Evolutionary conservation across 192 early-diverging fungal genomes (phyloP), one percentile per base, ranked within the genome.

Genomic region (Podila verticillata): DNA sequence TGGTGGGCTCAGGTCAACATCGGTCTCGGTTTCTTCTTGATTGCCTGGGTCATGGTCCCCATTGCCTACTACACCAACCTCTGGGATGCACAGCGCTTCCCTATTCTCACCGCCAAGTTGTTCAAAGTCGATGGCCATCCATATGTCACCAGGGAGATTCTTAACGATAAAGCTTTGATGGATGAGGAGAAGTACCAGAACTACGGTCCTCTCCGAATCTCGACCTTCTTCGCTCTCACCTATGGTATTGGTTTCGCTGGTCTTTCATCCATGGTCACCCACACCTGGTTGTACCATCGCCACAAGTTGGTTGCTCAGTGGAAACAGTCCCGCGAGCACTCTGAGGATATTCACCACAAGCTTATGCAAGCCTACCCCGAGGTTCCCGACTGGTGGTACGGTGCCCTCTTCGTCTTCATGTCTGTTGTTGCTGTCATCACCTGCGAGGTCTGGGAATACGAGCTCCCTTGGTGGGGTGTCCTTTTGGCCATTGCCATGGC

Each of bases 31-130:
- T 88, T 89, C 66, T 77, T 90, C 44, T 65, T 91, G 1, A 82
- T 90, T 24, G 87, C 89, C 69, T 95, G 93, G 93, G 75, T 93
- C 61, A 77, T 90, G 29, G 88, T 86, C 0, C 94, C 93, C 17
- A 81, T 90, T 20, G 85, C 86, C 5, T 92, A 90, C 73, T 92
- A 90, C 75, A 84, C 65, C 65, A 88, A 92, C 72, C 67, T 86
- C 30, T 91, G 89, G 88, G 85, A 84, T 7, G 73, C 82, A 60
- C 44, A 83, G 28, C 61, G 32, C 7, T 81, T 82, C 54, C 85
- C 85, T 8, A 84, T 89, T 15, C 39, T 83, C n/a, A 77, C 83
- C 19, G 29, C 60, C 32, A 13, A 30, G 0, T 63, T 89, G 12
- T 89, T 82, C 65, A 63, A 49, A 3, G 28, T 36, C 22, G 56